These are phyloP conservation scores for Rusavskia elegans DNA, from an alignment of 495 filamentous ascomycete genomes.

Conservation along the genomic window DNA sequence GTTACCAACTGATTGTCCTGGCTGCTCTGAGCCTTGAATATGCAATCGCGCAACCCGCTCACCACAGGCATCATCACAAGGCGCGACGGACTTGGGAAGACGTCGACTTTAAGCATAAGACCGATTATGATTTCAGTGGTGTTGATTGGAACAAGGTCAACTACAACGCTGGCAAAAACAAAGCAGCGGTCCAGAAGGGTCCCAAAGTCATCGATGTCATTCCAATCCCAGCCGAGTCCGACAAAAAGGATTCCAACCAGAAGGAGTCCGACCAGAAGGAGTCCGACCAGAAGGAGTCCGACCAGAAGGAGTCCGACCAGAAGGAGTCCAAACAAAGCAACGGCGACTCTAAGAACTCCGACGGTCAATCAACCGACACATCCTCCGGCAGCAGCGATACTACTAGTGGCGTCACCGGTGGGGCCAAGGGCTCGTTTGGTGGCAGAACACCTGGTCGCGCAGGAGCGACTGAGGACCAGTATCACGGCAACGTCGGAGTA, in stretches of 20 bases:
- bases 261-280: too few relatives aligned
- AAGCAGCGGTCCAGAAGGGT: neutral
- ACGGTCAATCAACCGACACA: neutral
- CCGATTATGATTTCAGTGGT: neutral
- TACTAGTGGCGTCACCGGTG: neutral
- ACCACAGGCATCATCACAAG: slow-evolving; percentile 11
- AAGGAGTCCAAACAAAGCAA: neutral
- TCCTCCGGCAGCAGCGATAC: neutral
- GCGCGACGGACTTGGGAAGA: neutral
- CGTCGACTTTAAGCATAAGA: neutral
- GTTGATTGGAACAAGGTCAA: slow-evolving; percentile 4
- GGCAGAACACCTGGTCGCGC: slow-evolving; percentile 10
- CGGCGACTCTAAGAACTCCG: neutral
- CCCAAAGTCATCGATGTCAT: neutral
- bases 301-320: neutral
- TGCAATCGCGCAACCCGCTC: slow-evolving; percentile 15
- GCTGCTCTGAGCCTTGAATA: slow-evolving; percentile 11
- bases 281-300: neutral
- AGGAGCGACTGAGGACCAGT: slow-evolving; percentile 18
- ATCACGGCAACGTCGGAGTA: slow-evolving; percentile 29
- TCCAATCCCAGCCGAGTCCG: neutral
- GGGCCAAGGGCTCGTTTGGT: slow-evolving; percentile 14
- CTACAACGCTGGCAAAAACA: neutral
- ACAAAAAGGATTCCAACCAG: neutral
- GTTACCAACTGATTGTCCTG: slow-evolving; percentile 6